Conservation (phyloP, 352 stramenopile genomes). For the Globisporangium okanoganense region DNA sequence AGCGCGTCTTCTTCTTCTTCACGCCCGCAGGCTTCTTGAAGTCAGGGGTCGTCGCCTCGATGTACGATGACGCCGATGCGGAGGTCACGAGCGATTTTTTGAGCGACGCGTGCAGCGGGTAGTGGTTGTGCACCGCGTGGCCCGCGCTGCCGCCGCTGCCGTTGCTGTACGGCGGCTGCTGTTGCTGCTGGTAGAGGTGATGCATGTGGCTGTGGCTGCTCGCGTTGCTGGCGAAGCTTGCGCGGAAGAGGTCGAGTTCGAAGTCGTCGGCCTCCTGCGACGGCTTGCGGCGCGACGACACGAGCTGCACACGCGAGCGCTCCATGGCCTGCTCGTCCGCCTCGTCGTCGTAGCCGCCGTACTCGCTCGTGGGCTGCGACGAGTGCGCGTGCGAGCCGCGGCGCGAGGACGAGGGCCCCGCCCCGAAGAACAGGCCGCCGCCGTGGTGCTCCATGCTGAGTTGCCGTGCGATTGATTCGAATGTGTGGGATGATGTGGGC, state of each 20-base stretch:
- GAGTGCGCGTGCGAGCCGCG: conserved; percentile 4
- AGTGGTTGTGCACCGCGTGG: conserved; percentile 6
- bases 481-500: neutral
- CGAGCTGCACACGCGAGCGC: conserved; percentile 43
- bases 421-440: conserved; percentile 9
- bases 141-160: neutral
- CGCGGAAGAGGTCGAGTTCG: conserved; percentile 24
- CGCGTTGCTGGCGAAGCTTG: conserved; percentile 39
- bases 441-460: conserved; percentile 25
- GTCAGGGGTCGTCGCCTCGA: conserved; percentile 13
- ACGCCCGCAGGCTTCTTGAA: conserved; percentile 5
- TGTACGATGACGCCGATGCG: conserved; percentile 10
- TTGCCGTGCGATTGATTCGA: neutral
- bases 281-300: conserved; percentile 36
- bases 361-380: neutral
- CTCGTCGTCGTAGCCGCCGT: neutral
- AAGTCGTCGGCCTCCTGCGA: conserved; percentile 31
- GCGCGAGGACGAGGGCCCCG: neutral
- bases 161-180: conserved; percentile 5
- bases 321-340: conserved; percentile 14
- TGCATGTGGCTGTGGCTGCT: conserved; percentile 15
- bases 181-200: conserved; percentile 4
- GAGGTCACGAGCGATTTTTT: conserved; percentile 9
- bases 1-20: conserved; percentile 5
- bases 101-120: conserved; percentile 5